Evolutionary conservation across 345 rosid genomes (phyloP).

Genomic region (Brassica nigra): DNA sequence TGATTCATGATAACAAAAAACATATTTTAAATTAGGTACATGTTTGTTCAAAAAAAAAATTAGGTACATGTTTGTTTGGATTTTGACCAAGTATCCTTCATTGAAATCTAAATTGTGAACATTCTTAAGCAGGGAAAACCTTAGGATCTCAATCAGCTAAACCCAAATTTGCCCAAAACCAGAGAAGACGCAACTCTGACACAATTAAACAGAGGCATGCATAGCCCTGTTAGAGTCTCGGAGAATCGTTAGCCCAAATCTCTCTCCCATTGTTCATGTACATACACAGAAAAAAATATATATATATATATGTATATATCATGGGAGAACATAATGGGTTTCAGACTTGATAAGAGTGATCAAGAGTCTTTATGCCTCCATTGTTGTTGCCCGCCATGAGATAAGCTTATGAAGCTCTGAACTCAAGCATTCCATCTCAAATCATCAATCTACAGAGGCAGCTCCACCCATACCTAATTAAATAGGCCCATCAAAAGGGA

Average conservation of each 20-base stretch:
- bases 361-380: background rate
- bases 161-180: slow-evolving; percentile 21
- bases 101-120: background rate
- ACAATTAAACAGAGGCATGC: slow-evolving; percentile 36
- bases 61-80: too few species aligned
- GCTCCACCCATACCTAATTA: background rate
- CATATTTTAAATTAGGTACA: too few species aligned
- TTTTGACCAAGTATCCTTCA: too few species aligned
- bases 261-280: slow-evolving; percentile 19
- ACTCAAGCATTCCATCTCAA: too few species aligned
- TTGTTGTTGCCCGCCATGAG: background rate
- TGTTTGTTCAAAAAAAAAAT: too few species aligned
- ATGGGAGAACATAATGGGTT: background rate
- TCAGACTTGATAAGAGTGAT: background rate
- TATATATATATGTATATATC: too few species aligned
- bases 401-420: background rate
- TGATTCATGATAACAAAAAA: too few species aligned
- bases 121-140: slow-evolving; percentile 16
- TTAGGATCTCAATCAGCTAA: slow-evolving; percentile 22
- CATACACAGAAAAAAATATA: slow-evolving; percentile 6
- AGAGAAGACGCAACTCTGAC: slow-evolving; percentile 31
- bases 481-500: background rate
- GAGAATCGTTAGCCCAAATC: background rate
- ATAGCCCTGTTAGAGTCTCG: slow-evolving; percentile 22
- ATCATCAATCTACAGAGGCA: background rate